A percentile compares a stretch with the other conserved stretches of the same genome.
Conservation (phyloP, 306 rosid genomes). For the Oxytropis ochrocephala region DNA sequence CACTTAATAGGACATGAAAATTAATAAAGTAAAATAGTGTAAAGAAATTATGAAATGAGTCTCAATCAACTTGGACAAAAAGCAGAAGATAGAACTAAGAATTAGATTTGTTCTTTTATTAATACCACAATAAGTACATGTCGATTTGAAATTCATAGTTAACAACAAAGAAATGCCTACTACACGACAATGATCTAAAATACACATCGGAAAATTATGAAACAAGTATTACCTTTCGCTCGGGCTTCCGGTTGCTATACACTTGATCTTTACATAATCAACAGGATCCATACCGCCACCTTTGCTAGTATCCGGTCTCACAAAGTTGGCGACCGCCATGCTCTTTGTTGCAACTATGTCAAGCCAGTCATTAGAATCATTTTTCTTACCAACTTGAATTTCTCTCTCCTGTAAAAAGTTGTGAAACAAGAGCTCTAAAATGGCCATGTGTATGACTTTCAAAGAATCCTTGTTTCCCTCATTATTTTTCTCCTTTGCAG, state of each 20-base stretch:
- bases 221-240: constrained; percentile 61
- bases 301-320: constrained; percentile 88
- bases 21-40: too few relatives aligned
- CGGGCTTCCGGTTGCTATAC: constrained; percentile 76
- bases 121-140: too few relatives aligned
- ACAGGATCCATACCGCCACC: constrained; percentile 99
- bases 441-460: constrained; percentile 72
- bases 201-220: not conserved
- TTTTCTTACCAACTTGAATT: constrained; percentile 48
- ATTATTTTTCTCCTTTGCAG: constrained; percentile 61
- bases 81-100: too few relatives aligned
- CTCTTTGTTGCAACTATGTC: constrained; percentile 64
- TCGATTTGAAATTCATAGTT: constrained; percentile 2
- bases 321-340: constrained; percentile 93
- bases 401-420: constrained; percentile 81
- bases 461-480: constrained; percentile 81
- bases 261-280: constrained; percentile 89
- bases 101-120: too few relatives aligned
- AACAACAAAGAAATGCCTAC: not conserved
- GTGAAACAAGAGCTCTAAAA: constrained; percentile 90
- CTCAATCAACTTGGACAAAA: too few relatives aligned
- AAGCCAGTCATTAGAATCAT: constrained; percentile 70
- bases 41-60: too few relatives aligned
- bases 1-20: too few relatives aligned
- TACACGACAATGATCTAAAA: not conserved